Conservation (phyloP, 2,329 filamentous ascomycete genomes). For the Pyrenochaeta sp. region DNA sequence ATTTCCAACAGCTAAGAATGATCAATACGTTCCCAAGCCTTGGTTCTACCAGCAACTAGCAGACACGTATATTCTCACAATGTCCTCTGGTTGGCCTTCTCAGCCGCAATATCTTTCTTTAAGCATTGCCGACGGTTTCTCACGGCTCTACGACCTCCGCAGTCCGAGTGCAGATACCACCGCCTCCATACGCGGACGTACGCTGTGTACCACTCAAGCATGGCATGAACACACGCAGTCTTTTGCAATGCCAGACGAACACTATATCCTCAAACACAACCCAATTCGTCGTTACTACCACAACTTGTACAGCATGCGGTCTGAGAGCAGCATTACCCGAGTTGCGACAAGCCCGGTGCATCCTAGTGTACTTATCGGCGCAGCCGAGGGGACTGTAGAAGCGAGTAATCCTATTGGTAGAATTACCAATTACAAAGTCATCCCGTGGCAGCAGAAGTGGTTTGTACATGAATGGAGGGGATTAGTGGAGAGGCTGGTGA, state of each 20-base stretch:
- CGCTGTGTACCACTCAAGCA: constrained; percentile 57
- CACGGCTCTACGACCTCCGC: constrained; percentile 63
- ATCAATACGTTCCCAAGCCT: constrained; percentile 40
- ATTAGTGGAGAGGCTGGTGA: constrained; percentile 19
- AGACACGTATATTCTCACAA: constrained; percentile 57
- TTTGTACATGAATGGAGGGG: constrained; percentile 66
- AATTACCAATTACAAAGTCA: constrained; percentile 59
- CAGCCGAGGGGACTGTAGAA: constrained; percentile 60
- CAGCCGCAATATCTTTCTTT: constrained; percentile 62
- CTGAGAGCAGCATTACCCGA: constrained; percentile 50
- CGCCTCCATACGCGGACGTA: constrained; percentile 58
- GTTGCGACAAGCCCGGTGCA: constrained; percentile 63
- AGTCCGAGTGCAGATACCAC: constrained; percentile 56
- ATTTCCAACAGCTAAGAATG: constrained; percentile 10
- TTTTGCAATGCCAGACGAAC: constrained; percentile 64
- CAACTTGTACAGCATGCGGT: constrained; percentile 49
- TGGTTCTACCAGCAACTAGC: constrained; percentile 55
- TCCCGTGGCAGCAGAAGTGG: constrained; percentile 64
- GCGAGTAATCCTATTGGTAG: constrained; percentile 62
- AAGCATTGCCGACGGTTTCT: constrained; percentile 63
- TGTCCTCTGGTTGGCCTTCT: constrained; percentile 63
- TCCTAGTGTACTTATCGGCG: constrained; percentile 62
- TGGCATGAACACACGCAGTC: constrained; percentile 66
- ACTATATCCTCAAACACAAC: constrained; percentile 59
- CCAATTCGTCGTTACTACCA: constrained; percentile 63